Base-by-base conservation (phyloP, 2,329 filamentous ascomycete species). In the Sarocladium oryzae region DNA sequence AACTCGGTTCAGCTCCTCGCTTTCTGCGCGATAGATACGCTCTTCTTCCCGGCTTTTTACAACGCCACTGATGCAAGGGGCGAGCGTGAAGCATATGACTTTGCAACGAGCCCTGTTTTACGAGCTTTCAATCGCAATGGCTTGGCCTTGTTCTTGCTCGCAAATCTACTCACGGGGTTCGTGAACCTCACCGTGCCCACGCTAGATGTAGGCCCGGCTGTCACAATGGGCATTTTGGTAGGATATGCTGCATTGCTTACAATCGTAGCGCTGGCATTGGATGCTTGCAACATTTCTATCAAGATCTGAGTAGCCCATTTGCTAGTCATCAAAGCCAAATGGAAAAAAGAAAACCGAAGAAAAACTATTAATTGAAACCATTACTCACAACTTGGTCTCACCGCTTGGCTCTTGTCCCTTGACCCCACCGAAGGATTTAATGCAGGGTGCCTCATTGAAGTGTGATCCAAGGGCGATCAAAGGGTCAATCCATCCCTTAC, bases 101-200 rank as follows among this genome's bases (percentile, higher is more conserved):
- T 78, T 41, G 86, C 89, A 3, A 96, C 90, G 2, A 96, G 90
- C 63, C 79, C 74, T 33, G 77, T 97, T n/a, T 71, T 97, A 55
- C 76, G 82, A 41, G 88, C 89, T 0, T 95, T 86, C 64, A 99
- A 99, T 64, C 79, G 86, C 51, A 96, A 96, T 60, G 91, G 93
- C 0, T 72, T 99, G 43, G 82, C 81, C 1, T 69, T 97, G 1
- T 99, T 99, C 63, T 68, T 99, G 53, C 62, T 91, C 33, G 91
- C 93, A 2, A 99, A 99, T 63, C 68, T 99, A 43, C 68, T 96
- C 55, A 99, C 93, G 1, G 93, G 93, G 0, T 63, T 89, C 15
- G 85, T 97, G 51, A 99, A 99, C 65, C 75, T 99, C 76, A 88
- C 84, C 3, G 68, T 97, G 51, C 84, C 85, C 35, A 99, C 93